A percentile compares a stretch with the other conserved stretches of the same genome.
Conservation (phyloP, 371 early-diverging fungal genomes). For the Apophysomyces trapeziformis region DNA sequence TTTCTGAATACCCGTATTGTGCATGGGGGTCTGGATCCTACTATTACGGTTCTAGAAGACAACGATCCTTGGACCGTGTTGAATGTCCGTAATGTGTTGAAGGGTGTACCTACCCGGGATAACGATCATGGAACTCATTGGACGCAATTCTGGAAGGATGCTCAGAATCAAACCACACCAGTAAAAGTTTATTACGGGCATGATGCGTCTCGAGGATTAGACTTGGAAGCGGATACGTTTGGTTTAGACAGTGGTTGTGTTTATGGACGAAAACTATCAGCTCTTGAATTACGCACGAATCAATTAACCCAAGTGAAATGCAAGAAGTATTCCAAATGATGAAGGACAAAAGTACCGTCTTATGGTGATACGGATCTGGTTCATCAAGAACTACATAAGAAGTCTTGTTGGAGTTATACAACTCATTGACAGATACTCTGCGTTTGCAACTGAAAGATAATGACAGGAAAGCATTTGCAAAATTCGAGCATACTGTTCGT, state of each 20-base stretch:
- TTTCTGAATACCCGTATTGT: slow-evolving; percentile 58
- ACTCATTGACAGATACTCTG: too few relatives aligned
- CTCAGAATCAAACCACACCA: slow-evolving; percentile 26
- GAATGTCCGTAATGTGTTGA: slow-evolving; percentile 63
- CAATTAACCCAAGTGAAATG: slow-evolving; percentile 36
- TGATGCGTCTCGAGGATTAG: slow-evolving; percentile 65
- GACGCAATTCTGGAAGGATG: slow-evolving; percentile 50
- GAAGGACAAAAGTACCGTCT: too few relatives aligned
- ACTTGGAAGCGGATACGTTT: slow-evolving; percentile 53
- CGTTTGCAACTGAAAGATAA: too few relatives aligned
- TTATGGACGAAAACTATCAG: slow-evolving; percentile 64
- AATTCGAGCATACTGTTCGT: too few relatives aligned
- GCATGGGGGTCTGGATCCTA: slow-evolving; percentile 73
- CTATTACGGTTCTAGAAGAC: slow-evolving; percentile 31
- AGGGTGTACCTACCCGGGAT: slow-evolving; percentile 41
- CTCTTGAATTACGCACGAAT: slow-evolving; percentile 44
- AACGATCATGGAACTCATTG: slow-evolving; percentile 54
- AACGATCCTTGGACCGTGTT: slow-evolving; percentile 62
- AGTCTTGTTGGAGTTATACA: too few relatives aligned
- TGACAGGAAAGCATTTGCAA: too few relatives aligned
- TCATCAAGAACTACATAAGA: too few relatives aligned
- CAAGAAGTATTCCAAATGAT: slow-evolving; percentile 13
- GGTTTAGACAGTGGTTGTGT: slow-evolving; percentile 78
- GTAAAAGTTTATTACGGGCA: slow-evolving; percentile 68
- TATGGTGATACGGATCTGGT: too few relatives aligned